phyloP scores from a whole-genome alignment of 352 stramenopile species.

The Pythium periplocum region DNA sequence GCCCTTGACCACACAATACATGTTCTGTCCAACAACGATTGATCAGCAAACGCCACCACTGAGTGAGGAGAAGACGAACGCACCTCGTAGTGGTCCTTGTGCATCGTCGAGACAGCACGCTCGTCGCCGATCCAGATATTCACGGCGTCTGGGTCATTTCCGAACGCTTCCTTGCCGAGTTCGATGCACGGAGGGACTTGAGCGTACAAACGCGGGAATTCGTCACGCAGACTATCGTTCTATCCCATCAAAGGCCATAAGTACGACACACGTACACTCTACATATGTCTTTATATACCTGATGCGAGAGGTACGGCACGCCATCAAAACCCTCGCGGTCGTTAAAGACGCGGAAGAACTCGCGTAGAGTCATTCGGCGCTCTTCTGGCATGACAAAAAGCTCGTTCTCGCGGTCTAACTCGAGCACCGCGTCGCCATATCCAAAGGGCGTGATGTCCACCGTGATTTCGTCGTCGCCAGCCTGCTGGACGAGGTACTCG shows the following conservation, averaged over 20 bases:
- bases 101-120: slow-evolving; percentile 91
- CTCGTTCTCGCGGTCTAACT: slow-evolving; percentile 19
- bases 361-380: slow-evolving; percentile 53
- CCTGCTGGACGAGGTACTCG: slow-evolving; percentile 46
- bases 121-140: slow-evolving; percentile 99
- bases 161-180: slow-evolving; percentile 63
- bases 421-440: slow-evolving; percentile 61
- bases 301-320: slow-evolving; percentile 80
- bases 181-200: slow-evolving; percentile 58
- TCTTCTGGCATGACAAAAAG: slow-evolving; percentile 81
- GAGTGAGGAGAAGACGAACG: background rate
- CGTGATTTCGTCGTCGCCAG: slow-evolving; percentile 39
- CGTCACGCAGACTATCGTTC: slow-evolving; percentile 72
- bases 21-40: slow-evolving; percentile 63
- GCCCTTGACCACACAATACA: slow-evolving; percentile 96
- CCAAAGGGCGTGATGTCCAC: slow-evolving; percentile 81
- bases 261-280: too few species aligned
- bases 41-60: too few species aligned
- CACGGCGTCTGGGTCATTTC: slow-evolving; percentile 81
- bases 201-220: slow-evolving; percentile 59
- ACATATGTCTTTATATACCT: slow-evolving; percentile 18
- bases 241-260: slow-evolving; percentile 8
- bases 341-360: slow-evolving; percentile 48
- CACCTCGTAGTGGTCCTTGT: slow-evolving; percentile 98
- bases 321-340: slow-evolving; percentile 57